Base-by-base conservation (phyloP, 2,329 filamentous ascomycete genomes). In the Xenosphaeropsis pyriputrescens region DNA sequence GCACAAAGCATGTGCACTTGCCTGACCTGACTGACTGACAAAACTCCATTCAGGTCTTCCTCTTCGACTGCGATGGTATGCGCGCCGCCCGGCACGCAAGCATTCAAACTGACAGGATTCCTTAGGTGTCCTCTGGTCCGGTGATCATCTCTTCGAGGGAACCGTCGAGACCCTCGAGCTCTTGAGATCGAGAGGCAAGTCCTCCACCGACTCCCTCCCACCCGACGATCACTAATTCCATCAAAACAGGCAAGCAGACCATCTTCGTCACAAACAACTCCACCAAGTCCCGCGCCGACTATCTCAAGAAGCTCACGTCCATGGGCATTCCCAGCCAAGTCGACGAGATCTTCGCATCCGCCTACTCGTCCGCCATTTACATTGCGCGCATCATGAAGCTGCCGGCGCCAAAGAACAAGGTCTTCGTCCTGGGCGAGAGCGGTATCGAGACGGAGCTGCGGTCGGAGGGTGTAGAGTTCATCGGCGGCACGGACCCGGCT, bases 261-360 rank as follows among this genome's bases (percentile, higher is more conserved):
- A 78, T 98, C 39, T 98, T 98, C 55, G 91, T 98, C 37, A 98
- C 91, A 31, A 98, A 98, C 65, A 98, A 98, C 65, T 95, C 86
- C 54, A 96, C 91, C 40, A 98, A 98, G 58, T 94, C 89, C 9
- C 81, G 91, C 40, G 67, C 72, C 36, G 86, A 95, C 57, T 98
- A 98, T 62, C 79, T 82, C 57, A 85, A 89, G 65, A 98, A 96
- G 56, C 79, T 98, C 42, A 75, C 81, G 34, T 64, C 64, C 38
- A 70, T 95, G 56, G 82, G 81, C 34, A 94, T 98, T 50, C 79
- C 81, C 1, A 78, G 75, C 49, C 68, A 73, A 41, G 74, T 81
- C 32, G 85, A 96, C 54, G 91, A 98, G 63, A 83, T 98, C 47
- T 98, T 98, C 56, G 86, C 85, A 43, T 54, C 89, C 7, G 82